Conservation (phyloP, 192 early-diverging fungal genomes). For the Coemansia pectinata region DNA sequence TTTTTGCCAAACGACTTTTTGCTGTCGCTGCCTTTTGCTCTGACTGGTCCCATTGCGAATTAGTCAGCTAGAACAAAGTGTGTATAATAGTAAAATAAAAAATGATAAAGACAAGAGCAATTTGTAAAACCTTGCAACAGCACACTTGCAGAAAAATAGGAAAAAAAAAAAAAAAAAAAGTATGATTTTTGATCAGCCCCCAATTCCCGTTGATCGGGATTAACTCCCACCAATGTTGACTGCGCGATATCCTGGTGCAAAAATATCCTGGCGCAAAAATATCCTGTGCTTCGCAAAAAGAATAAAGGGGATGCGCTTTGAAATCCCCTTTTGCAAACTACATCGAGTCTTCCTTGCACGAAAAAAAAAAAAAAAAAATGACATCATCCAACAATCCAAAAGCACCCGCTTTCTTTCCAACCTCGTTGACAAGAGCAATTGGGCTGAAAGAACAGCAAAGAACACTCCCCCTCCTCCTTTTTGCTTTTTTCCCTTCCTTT, state of each 20-base stretch:
- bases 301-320: background rate
- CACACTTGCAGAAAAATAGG: background rate
- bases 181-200: background rate
- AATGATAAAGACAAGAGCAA: background rate
- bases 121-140: background rate
- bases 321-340: background rate
- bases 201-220: background rate
- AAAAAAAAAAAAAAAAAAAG: background rate
- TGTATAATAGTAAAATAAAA: background rate
- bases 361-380: too few species aligned
- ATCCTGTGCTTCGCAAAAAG: too few species aligned
- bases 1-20: background rate
- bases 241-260: background rate
- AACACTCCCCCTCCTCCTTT: background rate
- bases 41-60: background rate
- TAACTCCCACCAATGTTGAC: background rate
- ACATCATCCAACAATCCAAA: too few species aligned
- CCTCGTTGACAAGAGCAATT: background rate
- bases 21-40: background rate
- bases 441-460: background rate
- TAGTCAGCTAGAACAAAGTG: background rate
- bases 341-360: background rate
- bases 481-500: background rate
- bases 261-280: too few species aligned
- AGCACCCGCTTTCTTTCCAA: background rate